A percentile compares a stretch with the other conserved stretches of the same genome.
Conservation (phyloP, 1,284 basidiomycete genomes). For the Uromyces viciae-fabae region DNA sequence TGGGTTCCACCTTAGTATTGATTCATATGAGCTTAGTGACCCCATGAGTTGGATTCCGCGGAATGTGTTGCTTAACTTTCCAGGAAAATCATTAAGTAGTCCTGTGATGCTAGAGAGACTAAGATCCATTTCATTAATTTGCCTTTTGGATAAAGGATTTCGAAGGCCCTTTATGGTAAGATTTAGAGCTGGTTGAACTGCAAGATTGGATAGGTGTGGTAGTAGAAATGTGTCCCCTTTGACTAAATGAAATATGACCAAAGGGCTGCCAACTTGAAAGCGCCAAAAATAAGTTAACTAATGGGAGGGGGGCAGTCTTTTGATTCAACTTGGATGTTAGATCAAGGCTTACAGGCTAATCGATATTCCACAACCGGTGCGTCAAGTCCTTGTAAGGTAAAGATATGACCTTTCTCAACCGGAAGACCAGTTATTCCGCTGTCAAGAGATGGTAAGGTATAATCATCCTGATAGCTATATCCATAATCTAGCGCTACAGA, state of each 20-base stretch:
- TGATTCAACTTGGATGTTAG: background rate
- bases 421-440: constrained; percentile 38
- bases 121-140: too few species aligned
- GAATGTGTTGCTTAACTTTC: constrained; percentile 14
- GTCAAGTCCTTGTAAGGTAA: constrained; percentile 37
- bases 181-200: too few species aligned
- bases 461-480: constrained; percentile 31
- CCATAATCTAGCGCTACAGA: constrained; percentile 38
- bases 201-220: too few species aligned
- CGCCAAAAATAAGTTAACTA: too few species aligned
- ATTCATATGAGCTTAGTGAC: constrained; percentile 20
- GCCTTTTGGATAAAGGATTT: too few species aligned
- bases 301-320: background rate
- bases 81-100: constrained; percentile 20
- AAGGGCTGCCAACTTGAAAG: constrained; percentile 38
- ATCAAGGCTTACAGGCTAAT: constrained; percentile 31
- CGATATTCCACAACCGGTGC: constrained; percentile 36
- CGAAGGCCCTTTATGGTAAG: background rate
- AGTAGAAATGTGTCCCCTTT: constrained; percentile 19
- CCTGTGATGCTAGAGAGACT: too few species aligned
- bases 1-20: constrained; percentile 33
- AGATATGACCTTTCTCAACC: constrained; percentile 12
- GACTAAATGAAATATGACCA: constrained; percentile 42
- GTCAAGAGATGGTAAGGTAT: constrained; percentile 41
- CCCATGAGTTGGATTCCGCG: constrained; percentile 25